Percentiles rank a stretch among this genome's conserved stretches.
Conservation (phyloP, 2,329 filamentous ascomycete species). For the Penicillium sp. region DNA sequence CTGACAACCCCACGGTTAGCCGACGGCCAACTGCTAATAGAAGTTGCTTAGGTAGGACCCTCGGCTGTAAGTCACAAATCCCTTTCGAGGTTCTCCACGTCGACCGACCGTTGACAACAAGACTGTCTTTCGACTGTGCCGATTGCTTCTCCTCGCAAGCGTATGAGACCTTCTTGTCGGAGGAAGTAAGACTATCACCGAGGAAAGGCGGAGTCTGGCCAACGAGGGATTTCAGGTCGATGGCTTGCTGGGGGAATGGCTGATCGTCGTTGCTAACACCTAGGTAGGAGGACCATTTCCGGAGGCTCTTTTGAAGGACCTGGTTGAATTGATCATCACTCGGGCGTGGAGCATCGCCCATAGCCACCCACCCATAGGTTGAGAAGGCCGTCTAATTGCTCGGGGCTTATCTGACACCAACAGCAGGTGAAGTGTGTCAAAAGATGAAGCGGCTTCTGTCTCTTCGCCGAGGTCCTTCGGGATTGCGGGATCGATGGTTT, state of each 20-base stretch:
- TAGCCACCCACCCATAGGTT: slow-evolving; percentile 5
- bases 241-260: slow-evolving; percentile 11
- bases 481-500: no score
- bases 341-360: slow-evolving; percentile 15
- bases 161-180: slow-evolving; percentile 13
- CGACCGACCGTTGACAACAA: slow-evolving; percentile 19
- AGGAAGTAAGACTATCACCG: slow-evolving; percentile 9
- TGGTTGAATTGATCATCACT: slow-evolving; percentile 15
- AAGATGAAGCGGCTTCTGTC: no score
- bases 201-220: slow-evolving; percentile 18
- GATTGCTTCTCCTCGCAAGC: slow-evolving; percentile 17
- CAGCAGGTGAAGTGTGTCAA: no score
- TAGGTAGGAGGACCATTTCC: slow-evolving; percentile 16
- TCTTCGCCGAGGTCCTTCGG: no score
- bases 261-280: slow-evolving; percentile 4
- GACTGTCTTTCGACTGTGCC: slow-evolving; percentile 3
- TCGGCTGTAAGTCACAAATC: slow-evolving; percentile 13
- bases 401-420: no score
- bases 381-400: not conserved
- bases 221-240: slow-evolving; percentile 17
- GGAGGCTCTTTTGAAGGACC: slow-evolving; percentile 14
- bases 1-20: slow-evolving; percentile 15
- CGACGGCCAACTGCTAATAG: slow-evolving; percentile 8
- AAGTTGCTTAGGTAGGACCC: slow-evolving; percentile 16
- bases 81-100: slow-evolving; percentile 21